Base-by-base conservation (phyloP, 2,329 filamentous ascomycete genomes). In the Calonectria naviculata region DNA sequence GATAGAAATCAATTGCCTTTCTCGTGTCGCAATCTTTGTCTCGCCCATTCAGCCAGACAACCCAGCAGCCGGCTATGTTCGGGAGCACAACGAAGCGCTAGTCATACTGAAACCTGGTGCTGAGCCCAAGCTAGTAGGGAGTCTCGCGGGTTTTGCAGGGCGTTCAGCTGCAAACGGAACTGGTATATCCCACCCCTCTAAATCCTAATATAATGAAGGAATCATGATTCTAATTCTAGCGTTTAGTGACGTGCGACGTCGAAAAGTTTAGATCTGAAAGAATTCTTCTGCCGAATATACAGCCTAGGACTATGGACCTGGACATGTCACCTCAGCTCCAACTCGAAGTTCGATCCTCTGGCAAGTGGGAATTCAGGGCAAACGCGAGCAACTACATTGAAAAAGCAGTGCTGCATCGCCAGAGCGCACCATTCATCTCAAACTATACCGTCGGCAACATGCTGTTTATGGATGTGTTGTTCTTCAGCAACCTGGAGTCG, bases 21-120 rank as follows among this genome's bases (percentile, higher is more conserved):
- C 62, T 42, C 62, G 62, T 4, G 62, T 54, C 4, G 62, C 62
- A 24, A 65, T 65, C 1, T 49, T 65, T 36, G 46, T 65, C 12
- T 26, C 24, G 15, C 62, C 46, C 3, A 9, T 65, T 29, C 44
- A 52, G 34, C 24, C 3, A 19, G 4, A 54, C 9, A 15, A 36
- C 7, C 62, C 62, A 4, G 46, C 8, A 0, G 4, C 19, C 12
- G 62, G 46, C 5, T 65, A 54, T 13, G n/a, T 28, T 4, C 62
- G 62, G 4, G 62, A 65, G 47, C 47, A 65, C 46, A 42, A 29
- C 10, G 46, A 65, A 19, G 46, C 62, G 1, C 34, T 65, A 3
- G 26, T 54, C 10, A 17, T 52, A 12, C 19, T 54, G 12, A 41
- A 52, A 3, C 44, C 36, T 1, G 31, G 24, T 10, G 46, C 46